Evolutionary conservation across 768 basidiomycete genomes (phyloP), one percentile per base, ranked within the genome.

Genomic region (Kwoniella bestiolae): DNA sequence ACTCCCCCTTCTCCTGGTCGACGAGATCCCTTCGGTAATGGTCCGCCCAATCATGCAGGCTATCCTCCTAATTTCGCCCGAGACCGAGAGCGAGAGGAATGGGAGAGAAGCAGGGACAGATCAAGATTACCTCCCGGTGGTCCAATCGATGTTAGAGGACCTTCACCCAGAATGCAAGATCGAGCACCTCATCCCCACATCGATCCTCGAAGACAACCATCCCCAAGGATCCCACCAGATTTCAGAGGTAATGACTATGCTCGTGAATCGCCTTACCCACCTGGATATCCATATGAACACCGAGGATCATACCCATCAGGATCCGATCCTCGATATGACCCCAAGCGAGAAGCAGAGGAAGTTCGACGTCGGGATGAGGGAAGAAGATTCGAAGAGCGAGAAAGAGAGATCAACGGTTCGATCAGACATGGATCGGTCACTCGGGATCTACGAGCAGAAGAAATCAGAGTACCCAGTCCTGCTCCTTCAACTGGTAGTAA

Each of bases 141-240:
- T n/a, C 60, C 61, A 9, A 32, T 56, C 29, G 66, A 69, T 35
- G 63, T 66, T 50, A 61, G 68, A 35, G 69, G 70, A 32, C 67
- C 69, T 23, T 71, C 75, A 18, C 66, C 70, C 18, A 55, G 73
- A 46, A 60, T 75, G 57, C 68, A 58, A 14, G 71, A 72, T 12
- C 85, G 6, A 85, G 87, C 49, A 82, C 86, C 38, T 34, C 85
- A 87, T 31, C 87, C 89, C 9, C n/a, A 51, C n/a, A 25, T 53
- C 4, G 70, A 66, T 46, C 59, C 62, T 12, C 52, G 63, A 25
- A 59, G 63, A 28, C 68, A 67, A 45, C 67, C 69, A 5, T 70
- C 71, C 3, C 72, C 72, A 46, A 57, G 68, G 25, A 35, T 64
- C n/a, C 64, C 65, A 5, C 58, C 55, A 8, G 65, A 65, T 29